phyloP scores from a whole-genome alignment of 768 basidiomycete species.

The Lyophyllum decastes region DNA sequence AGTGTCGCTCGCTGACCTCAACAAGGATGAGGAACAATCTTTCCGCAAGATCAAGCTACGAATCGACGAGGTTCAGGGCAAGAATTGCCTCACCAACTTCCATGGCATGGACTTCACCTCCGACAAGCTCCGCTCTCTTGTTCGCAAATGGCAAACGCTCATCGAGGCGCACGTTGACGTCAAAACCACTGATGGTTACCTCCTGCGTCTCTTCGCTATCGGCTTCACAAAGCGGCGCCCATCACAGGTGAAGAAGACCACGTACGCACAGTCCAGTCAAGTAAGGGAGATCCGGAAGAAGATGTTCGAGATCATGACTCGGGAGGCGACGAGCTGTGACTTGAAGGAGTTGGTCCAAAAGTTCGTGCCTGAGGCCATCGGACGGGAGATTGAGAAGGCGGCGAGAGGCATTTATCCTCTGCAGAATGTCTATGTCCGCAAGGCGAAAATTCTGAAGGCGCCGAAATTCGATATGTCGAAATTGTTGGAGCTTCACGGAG shows the following conservation, averaged over 20 bases:
- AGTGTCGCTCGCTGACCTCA: constrained; percentile 94
- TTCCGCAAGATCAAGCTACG: constrained; percentile 99
- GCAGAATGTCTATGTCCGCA: constrained; percentile 98
- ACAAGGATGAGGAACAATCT: constrained; percentile 99
- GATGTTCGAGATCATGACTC: constrained; percentile 99
- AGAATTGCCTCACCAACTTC: constrained; percentile 99
- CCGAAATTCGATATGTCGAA: constrained; percentile 97
- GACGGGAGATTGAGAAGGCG: constrained; percentile 99
- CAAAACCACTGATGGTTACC: constrained; percentile 99
- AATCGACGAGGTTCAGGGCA: constrained; percentile 95
- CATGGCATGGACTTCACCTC: constrained; percentile 99
- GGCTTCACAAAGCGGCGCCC: constrained; percentile 98
- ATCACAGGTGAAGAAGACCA: constrained; percentile 97
- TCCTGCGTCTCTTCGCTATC: constrained; percentile 97
- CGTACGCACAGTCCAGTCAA: constrained; percentile 94
- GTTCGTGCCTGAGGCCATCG: constrained; percentile 98
- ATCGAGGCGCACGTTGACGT: constrained; percentile 99
- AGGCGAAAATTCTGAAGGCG: constrained; percentile 98
- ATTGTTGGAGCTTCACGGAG: constrained; percentile 95
- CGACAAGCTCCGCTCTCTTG: constrained; percentile 99
- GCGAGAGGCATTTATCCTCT: constrained; percentile 95
- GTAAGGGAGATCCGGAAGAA: constrained; percentile 97
- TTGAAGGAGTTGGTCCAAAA: constrained; percentile 98
- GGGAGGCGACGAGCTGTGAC: constrained; percentile 93
- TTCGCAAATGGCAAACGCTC: constrained; percentile 99